Percentiles rank a stretch among this genome's conserved stretches.
phyloP scores from a whole-genome alignment of 1,139 yeast genomes.

The Pichia norvegensis region DNA sequence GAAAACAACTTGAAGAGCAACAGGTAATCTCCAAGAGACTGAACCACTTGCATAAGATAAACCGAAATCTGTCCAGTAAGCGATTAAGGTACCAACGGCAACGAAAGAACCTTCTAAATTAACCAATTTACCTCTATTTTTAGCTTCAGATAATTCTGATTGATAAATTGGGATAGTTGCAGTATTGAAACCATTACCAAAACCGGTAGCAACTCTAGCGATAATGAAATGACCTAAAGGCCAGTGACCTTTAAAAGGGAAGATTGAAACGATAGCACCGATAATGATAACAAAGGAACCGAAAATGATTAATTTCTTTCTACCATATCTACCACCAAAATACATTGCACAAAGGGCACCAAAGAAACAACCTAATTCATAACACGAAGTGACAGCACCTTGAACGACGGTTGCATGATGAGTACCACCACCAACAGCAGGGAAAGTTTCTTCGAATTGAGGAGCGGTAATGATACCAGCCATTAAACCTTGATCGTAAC shows the following conservation, averaged over 20 bases:
- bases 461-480: conserved; percentile 59
- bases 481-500: conserved; percentile 80
- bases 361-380: conserved; percentile 69
- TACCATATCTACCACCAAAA: conserved; percentile 57
- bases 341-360: conserved; percentile 61
- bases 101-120: conserved; percentile 54
- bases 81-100: conserved; percentile 44
- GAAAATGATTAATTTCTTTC: conserved; percentile 52
- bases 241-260: conserved; percentile 43
- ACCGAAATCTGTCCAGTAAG: conserved; percentile 77
- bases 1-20: conserved; percentile 39
- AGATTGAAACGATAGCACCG: conserved; percentile 59
- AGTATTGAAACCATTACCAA: conserved; percentile 73
- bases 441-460: conserved; percentile 52
- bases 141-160: conserved; percentile 67
- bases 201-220: conserved; percentile 61
- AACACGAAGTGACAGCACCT: conserved; percentile 66
- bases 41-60: conserved; percentile 48
- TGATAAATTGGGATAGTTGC: conserved; percentile 80
- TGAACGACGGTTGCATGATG: conserved; percentile 39
- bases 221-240: conserved; percentile 43
- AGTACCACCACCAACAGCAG: conserved; percentile 39
- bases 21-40: conserved; percentile 42
- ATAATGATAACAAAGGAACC: conserved; percentile 55
- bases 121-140: conserved; percentile 65